Evolutionary conservation across 352 stramenopile species (phyloP).

Genomic region (Pythium aphanidermatum): DNA sequence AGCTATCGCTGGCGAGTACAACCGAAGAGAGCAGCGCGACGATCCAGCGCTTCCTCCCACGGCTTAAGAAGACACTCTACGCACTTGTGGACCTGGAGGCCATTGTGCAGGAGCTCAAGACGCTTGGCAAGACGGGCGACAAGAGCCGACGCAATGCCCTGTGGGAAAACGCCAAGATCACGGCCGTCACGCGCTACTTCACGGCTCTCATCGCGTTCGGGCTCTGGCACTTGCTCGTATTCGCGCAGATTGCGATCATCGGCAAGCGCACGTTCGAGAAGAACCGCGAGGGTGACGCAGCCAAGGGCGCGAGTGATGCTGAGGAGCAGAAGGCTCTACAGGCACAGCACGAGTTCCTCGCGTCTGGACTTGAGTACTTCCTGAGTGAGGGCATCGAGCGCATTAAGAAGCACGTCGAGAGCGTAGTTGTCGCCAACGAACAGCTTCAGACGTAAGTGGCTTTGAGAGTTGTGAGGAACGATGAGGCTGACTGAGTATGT

Average conservation of each 20-base stretch:
- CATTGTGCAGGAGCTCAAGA: constrained; percentile 68
- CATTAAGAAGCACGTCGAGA: constrained; percentile 62
- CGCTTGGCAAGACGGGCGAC: constrained; percentile 62
- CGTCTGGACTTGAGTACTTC: constrained; percentile 77
- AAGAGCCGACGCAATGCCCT: constrained; percentile 50
- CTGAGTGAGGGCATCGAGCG: constrained; percentile 50
- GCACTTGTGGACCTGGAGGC: constrained; percentile 58
- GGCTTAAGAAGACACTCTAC: constrained; percentile 55
- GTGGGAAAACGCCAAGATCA: constrained; percentile 69
- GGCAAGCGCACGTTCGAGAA: constrained; percentile 74
- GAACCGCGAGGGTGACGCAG: constrained; percentile 17
- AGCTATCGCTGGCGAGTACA: constrained; percentile 60
- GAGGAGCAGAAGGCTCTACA: constrained; percentile 29
- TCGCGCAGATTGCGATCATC: constrained; percentile 70
- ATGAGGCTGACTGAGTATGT: not conserved
- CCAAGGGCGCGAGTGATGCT: constrained; percentile 2
- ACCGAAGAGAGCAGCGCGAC: constrained; percentile 70
- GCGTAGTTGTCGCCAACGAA: constrained; percentile 35
- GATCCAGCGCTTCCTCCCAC: constrained; percentile 67
- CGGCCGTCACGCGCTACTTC: constrained; percentile 68
- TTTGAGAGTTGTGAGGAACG: not conserved
- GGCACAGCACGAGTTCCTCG: constrained; percentile 63
- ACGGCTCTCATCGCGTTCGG: constrained; percentile 67
- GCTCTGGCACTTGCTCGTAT: constrained; percentile 76
- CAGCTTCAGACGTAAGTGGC: constrained; percentile 41